Evolutionary conservation across 805 yeast genomes (phyloP), one percentile per base, ranked within the genome.

Genomic region (Hanseniaspora vineae): DNA sequence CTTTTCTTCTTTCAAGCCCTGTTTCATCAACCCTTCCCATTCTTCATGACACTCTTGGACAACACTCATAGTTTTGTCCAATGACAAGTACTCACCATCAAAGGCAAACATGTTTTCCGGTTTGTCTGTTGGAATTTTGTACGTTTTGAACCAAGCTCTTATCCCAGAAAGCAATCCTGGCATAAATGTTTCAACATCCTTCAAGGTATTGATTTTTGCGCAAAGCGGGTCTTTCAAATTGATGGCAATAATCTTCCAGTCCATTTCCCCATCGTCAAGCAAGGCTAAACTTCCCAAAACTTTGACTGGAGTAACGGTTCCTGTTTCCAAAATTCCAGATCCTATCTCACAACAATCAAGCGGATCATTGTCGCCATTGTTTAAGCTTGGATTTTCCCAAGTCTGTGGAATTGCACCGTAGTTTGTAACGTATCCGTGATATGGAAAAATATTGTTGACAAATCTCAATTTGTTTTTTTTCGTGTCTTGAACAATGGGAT

Each of bases 401-500:
- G 88, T 81, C 68, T 90, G 97, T 55, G 97, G 97, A 78, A 90
- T 84, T 45, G 97, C 97, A 67, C 97, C 98, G 67, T 90, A 90
- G 75, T 92, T 92, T 74, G 88, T 96, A 58, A 90, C 90, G 75
- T 92, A 90, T 59, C 98, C 98, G 67, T 92, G 95, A 75, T 85
- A 95, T 47, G 98, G 98, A 86, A 90, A 90, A 68, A 95, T 80
- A 78, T 92, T 92, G 73, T 95, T 82, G 51, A 92, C 97, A 59
- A 82, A 92, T 72, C 97, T 81, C 62, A 88, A 78, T 69, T 87
- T 83, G 57, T 97, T 97, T 76, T 92, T 90, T 76, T 92, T 92
- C 64, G 94, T 85, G 70, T 92, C 98, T 74, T 92, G 98, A 52
- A 85, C 73, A 59, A 92, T 92, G 60, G 98, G 98, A 75, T 92